Evolutionary conservation across 1,284 basidiomycete species (phyloP).

Genomic region (Ceratobasidium sp.): DNA sequence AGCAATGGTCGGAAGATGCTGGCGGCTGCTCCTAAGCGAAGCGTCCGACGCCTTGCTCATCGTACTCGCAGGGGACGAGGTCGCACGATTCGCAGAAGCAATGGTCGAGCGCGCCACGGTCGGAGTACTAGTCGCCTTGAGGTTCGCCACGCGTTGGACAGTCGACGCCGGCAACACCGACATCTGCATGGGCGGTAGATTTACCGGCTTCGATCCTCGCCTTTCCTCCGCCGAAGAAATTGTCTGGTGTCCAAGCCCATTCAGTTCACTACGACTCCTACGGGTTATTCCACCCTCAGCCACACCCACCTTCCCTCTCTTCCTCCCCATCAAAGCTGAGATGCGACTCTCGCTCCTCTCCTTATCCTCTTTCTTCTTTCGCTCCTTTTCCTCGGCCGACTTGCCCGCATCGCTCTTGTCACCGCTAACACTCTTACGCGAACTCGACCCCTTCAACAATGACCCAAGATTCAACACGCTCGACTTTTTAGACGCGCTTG

Average conservation of each 20-base stretch:
- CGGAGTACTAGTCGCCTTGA: slow-evolving; percentile 65
- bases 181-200: slow-evolving; percentile 87
- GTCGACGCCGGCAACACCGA: slow-evolving; percentile 80
- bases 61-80: slow-evolving; percentile 56
- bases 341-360: slow-evolving; percentile 86
- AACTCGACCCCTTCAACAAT: slow-evolving; percentile 82
- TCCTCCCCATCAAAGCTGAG: slow-evolving; percentile 87
- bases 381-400: slow-evolving; percentile 35
- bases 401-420: slow-evolving; percentile 64
- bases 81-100: slow-evolving; percentile 44
- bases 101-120: slow-evolving; percentile 56
- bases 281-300: neutral
- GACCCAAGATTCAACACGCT: slow-evolving; percentile 82
- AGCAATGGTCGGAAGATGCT: slow-evolving; percentile 85
- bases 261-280: slow-evolving; percentile 16
- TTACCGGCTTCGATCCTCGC: slow-evolving; percentile 63
- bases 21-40: slow-evolving; percentile 72
- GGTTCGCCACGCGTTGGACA: slow-evolving; percentile 78
- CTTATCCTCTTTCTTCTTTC: slow-evolving; percentile 77
- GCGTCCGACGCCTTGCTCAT: slow-evolving; percentile 82
- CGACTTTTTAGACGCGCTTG: slow-evolving; percentile 70
- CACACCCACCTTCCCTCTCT: slow-evolving; percentile 84
- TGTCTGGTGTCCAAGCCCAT: slow-evolving; percentile 64
- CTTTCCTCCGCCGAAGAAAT: slow-evolving; percentile 84
- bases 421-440: slow-evolving; percentile 73